These are phyloP conservation scores for Astrephomene gubernaculifera DNA, from an alignment of 139 green algal species.

Conservation along the genomic window DNA sequence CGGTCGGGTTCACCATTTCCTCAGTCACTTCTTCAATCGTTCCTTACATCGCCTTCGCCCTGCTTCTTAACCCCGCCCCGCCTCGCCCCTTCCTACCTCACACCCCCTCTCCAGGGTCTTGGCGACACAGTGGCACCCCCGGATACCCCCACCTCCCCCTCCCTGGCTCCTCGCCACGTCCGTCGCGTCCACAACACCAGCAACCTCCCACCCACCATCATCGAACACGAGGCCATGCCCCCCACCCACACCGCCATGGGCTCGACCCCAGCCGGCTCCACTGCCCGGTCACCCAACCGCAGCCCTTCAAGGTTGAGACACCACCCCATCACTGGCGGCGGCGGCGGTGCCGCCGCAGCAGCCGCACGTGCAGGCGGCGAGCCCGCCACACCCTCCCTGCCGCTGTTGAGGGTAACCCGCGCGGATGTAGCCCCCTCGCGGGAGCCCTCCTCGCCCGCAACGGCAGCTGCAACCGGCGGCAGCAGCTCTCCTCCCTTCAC, in stretches of 20 bases:
- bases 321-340: neutral
- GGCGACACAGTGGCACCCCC: slow-evolving; percentile 13
- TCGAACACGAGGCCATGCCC: slow-evolving; percentile 9
- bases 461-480: neutral
- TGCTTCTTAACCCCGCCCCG: too few species aligned
- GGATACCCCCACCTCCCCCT: slow-evolving; percentile 31
- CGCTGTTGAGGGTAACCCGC: slow-evolving; percentile 4
- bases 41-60: too few species aligned
- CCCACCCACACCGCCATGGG: neutral
- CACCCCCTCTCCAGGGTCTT: neutral
- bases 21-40: neutral
- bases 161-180: neutral
- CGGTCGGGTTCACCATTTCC: neutral
- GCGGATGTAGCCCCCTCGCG: too few species aligned
- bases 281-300: neutral
- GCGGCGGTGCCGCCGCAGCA: neutral
- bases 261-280: neutral
- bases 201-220: slow-evolving; percentile 34
- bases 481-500: neutral
- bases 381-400: neutral
- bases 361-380: neutral
- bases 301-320: slow-evolving; percentile 1
- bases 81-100: too few species aligned
- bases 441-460: neutral
- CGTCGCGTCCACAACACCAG: neutral